phyloP scores from a whole-genome alignment of 2,329 filamentous ascomycete genomes.

The Cladosporium sp. region DNA sequence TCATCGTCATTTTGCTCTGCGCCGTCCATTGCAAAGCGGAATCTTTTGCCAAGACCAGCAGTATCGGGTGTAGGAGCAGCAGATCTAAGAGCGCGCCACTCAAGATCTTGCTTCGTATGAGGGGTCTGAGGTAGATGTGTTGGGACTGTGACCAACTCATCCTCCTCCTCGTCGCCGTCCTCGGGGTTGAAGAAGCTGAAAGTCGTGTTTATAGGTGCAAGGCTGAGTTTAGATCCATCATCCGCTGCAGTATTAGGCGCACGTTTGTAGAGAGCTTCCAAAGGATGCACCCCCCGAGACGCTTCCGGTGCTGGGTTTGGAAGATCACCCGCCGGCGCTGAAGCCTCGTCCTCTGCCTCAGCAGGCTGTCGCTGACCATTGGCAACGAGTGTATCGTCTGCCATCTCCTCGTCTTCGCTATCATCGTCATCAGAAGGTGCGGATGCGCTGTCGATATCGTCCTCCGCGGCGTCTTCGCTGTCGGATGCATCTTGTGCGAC shows the following conservation, averaged over 20 bases:
- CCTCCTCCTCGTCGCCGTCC: slow-evolving; percentile 44
- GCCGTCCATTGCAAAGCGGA: slow-evolving; percentile 53
- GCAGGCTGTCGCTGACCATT: background rate
- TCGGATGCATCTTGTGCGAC: slow-evolving; percentile 21
- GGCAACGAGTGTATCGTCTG: background rate
- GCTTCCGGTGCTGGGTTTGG: background rate
- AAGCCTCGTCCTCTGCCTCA: background rate
- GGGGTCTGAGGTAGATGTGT: slow-evolving; percentile 68
- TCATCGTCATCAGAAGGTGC: slow-evolving; percentile 15
- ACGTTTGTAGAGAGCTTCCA: slow-evolving; percentile 90
- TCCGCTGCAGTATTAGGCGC: slow-evolving; percentile 46
- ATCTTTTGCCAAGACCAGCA: slow-evolving; percentile 68
- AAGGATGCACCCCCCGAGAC: slow-evolving; percentile 65
- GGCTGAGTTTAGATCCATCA: slow-evolving; percentile 40
- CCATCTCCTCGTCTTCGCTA: slow-evolving; percentile 16
- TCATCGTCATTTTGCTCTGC: slow-evolving; percentile 52
- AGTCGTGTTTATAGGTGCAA: slow-evolving; percentile 51
- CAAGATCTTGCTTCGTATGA: slow-evolving; percentile 75
- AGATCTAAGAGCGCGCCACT: slow-evolving; percentile 73
- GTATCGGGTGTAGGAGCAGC: slow-evolving; percentile 95
- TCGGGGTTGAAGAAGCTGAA: slow-evolving; percentile 74
- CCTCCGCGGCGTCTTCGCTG: slow-evolving; percentile 18
- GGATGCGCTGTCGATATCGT: background rate
- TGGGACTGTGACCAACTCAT: slow-evolving; percentile 26
- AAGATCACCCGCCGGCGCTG: background rate